A percentile compares a stretch with the other conserved stretches of the same genome.
Evolutionary conservation across 2,329 filamentous ascomycete species (phyloP).

Genomic region (Colletotrichum euphorbiae): DNA sequence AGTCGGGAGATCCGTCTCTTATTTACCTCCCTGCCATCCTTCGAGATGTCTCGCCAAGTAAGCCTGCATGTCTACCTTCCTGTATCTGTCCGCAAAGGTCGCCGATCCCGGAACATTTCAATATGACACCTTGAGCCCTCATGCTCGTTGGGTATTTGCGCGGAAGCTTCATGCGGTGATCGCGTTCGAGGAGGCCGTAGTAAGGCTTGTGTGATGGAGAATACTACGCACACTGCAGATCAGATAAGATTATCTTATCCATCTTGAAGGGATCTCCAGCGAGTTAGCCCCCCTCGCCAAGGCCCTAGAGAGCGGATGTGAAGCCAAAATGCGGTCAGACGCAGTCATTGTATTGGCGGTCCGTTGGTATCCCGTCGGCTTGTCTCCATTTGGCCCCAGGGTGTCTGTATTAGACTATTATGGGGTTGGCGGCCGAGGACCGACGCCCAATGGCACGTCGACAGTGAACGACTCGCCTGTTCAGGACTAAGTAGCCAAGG

Average conservation of each 20-base stretch:
- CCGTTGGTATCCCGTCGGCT: not conserved
- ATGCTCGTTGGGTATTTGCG: slow-evolving; percentile 19
- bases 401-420: slow-evolving; percentile 10
- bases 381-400: slow-evolving; percentile 15
- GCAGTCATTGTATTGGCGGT: not conserved
- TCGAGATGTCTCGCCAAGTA: slow-evolving; percentile 16
- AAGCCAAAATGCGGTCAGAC: slow-evolving; percentile 4
- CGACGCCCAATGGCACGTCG: not conserved
- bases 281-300: slow-evolving; percentile 32
- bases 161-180: slow-evolving; percentile 26
- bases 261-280: slow-evolving; percentile 41
- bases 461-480: not conserved
- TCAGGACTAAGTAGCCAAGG: not conserved
- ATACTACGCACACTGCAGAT: slow-evolving; percentile 38
- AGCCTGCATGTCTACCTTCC: not conserved
- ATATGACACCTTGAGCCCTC: not conserved
- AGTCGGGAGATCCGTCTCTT: slow-evolving; percentile 7
- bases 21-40: slow-evolving; percentile 8
- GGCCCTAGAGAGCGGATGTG: not conserved
- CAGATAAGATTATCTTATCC: slow-evolving; percentile 49
- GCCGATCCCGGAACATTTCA: slow-evolving; percentile 1
- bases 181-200: slow-evolving; percentile 1
- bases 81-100: not conserved
- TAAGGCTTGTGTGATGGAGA: slow-evolving; percentile 20
- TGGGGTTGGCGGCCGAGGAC: slow-evolving; percentile 7